Evolutionary conservation across 2,329 filamentous ascomycete species (phyloP).

Genomic region (Diplodia intermedia): DNA sequence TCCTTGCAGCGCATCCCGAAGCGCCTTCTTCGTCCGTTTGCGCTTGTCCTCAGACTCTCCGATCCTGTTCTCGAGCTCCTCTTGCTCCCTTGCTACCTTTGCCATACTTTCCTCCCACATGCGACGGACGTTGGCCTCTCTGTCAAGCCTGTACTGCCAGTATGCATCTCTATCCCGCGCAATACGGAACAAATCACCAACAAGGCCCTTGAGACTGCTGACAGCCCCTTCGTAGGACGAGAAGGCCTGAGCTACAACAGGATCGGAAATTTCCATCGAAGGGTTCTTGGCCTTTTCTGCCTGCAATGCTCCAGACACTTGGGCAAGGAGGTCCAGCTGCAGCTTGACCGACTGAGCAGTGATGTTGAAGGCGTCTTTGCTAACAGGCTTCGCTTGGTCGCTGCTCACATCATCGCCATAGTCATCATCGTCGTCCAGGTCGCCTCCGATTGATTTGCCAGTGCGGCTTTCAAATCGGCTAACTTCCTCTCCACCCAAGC

Average conservation of each 20-base stretch:
- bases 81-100: slow-evolving; percentile 91
- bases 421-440: slow-evolving; percentile 68
- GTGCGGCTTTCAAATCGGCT: slow-evolving; percentile 57
- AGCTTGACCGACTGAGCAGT: slow-evolving; percentile 93
- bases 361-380: slow-evolving; percentile 94
- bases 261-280: slow-evolving; percentile 74
- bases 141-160: slow-evolving; percentile 94
- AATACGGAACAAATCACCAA: slow-evolving; percentile 88
- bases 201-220: slow-evolving; percentile 80
- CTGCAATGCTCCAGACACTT: slow-evolving; percentile 83
- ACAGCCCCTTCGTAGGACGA: slow-evolving; percentile 89
- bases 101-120: slow-evolving; percentile 99
- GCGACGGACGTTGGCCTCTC: slow-evolving; percentile 86
- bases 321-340: slow-evolving; percentile 87
- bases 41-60: slow-evolving; percentile 90
- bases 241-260: slow-evolving; percentile 77
- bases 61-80: slow-evolving; percentile 84
- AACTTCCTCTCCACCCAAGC: slow-evolving; percentile 62
- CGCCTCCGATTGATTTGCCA: slow-evolving; percentile 63
- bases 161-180: slow-evolving; percentile 93
- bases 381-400: slow-evolving; percentile 70
- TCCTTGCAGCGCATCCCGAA: slow-evolving; percentile 81
- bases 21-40: slow-evolving; percentile 84
- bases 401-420: slow-evolving; percentile 82
- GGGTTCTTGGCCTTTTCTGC: slow-evolving; percentile 74